Evolutionary conservation across 1,139 yeast species (phyloP), one percentile per base, ranked within the genome.

Genomic region (Yamadazyma atlantica): DNA sequence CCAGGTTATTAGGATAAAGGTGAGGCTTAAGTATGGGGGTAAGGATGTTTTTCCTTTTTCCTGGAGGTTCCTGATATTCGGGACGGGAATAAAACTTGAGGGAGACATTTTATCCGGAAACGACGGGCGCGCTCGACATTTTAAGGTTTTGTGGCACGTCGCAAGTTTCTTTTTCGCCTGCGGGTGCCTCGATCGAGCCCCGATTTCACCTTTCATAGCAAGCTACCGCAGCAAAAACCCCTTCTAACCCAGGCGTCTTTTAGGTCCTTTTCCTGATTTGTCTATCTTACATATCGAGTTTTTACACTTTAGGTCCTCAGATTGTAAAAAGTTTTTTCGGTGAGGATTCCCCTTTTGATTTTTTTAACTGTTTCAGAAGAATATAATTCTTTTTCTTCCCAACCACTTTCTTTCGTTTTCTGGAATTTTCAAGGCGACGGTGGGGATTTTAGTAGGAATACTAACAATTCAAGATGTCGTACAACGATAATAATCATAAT

Each of bases 401-500:
- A 19, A 19, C 22, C n/a, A n/a, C 9, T 19, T 14, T 26, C 13
- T 26, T 26, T 24, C 13, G 30, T 15, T 28, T 28, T 28, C 17
- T 16, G n/a, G n/a, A n/a, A n/a, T n/a, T n/a, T n/a, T n/a, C n/a
- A n/a, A n/a, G n/a, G n/a, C n/a, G n/a, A n/a, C n/a, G n/a, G n/a
- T n/a, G n/a, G n/a, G n/a, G n/a, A n/a, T 16, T 16, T 16, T 15
- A 4, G 15, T n/a, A 26, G 17, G 29, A 6, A 26, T 57, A 58
- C 63, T 60, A 58, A 57, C 62, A 35, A 34, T 15, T 48, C 8
- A 30, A 67, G 75, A 71, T 71, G 76, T 70, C 77, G 69, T 69
- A 69, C 57, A 66, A 67, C 71, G 73, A 71, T 69, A 69, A 69
- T 60, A 65, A 69, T 59, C 52, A 41, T 13, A 69, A 66, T 51